Conservation (phyloP, 441 rosid species). For the Bocquillonia castaneifolia region DNA sequence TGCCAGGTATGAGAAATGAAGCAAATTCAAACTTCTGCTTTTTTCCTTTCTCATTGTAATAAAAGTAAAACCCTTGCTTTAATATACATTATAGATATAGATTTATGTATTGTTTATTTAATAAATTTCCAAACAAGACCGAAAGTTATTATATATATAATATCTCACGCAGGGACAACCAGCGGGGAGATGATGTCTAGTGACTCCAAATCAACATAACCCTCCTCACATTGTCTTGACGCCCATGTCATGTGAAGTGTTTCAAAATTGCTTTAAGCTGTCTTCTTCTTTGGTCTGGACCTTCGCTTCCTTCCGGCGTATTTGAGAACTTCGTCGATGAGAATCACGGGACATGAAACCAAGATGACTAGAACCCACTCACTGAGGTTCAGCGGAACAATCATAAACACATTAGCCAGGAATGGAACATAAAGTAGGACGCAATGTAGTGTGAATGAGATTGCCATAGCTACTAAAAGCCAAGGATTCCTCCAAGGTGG, state of each 20-base stretch:
- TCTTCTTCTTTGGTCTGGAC: constrained; percentile 39
- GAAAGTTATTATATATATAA: no score
- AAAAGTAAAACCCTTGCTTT: no score
- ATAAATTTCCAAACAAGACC: no score
- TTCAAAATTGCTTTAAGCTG: constrained; percentile 17
- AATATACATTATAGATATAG: no score
- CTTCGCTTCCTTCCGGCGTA: constrained; percentile 48
- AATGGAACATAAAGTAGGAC: constrained; percentile 77
- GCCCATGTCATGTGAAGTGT: background rate
- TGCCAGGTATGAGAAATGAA: no score
- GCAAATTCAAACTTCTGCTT: no score
- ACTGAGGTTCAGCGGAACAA: constrained; percentile 66
- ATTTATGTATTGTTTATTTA: no score
- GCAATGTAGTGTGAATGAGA: constrained; percentile 74
- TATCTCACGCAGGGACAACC: no score
- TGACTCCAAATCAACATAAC: no score
- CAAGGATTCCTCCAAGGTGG: constrained; percentile 95
- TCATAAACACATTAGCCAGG: constrained; percentile 64
- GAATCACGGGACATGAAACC: constrained; percentile 71
- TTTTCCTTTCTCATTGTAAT: no score
- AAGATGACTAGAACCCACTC: constrained; percentile 74
- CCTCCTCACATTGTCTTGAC: no score
- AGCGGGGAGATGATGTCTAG: no score
- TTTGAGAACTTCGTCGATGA: constrained; percentile 70
- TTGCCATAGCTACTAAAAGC: constrained; percentile 76